Percentiles rank a stretch among this genome's conserved stretches.
These are phyloP conservation scores for Suhomyces sp. DNA, from an alignment of 805 yeast species.

Conservation along the genomic window DNA sequence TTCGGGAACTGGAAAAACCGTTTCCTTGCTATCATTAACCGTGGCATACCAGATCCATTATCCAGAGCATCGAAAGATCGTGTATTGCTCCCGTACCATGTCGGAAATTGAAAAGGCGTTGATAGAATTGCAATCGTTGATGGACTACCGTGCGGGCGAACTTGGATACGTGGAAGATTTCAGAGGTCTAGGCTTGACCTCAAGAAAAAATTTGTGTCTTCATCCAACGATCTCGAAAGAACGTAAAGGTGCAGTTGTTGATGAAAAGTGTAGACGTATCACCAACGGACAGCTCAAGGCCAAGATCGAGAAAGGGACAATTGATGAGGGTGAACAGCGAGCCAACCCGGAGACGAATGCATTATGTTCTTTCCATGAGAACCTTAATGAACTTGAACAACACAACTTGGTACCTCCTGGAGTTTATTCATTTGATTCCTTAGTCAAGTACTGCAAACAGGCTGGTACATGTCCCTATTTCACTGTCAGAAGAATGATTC, in stretches of 20 bases:
- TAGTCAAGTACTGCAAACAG: slow-evolving; percentile 72
- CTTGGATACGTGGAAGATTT: slow-evolving; percentile 88
- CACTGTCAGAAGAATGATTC: slow-evolving; percentile 96
- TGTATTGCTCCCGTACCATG: slow-evolving; percentile 99
- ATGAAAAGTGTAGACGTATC: slow-evolving; percentile 92
- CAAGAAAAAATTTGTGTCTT: slow-evolving; percentile 90
- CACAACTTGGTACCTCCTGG: slow-evolving; percentile 89
- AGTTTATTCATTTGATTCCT: slow-evolving; percentile 87
- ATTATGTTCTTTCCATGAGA: slow-evolving; percentile 89
- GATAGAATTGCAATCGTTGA: slow-evolving; percentile 82
- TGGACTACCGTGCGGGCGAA: slow-evolving; percentile 82
- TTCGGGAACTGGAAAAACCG: slow-evolving; percentile 98
- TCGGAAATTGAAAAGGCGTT: slow-evolving; percentile 97
- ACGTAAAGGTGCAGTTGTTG: slow-evolving; percentile 87
- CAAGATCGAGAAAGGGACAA: slow-evolving; percentile 48
- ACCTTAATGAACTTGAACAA: slow-evolving; percentile 81
- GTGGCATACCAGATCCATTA: slow-evolving; percentile 95
- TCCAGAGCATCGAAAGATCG: slow-evolving; percentile 90
- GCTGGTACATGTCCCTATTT: slow-evolving; percentile 93
- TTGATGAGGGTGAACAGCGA: slow-evolving; percentile 52
- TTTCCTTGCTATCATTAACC: slow-evolving; percentile 84
- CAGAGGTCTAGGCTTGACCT: slow-evolving; percentile 89
- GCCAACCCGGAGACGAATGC: slow-evolving; percentile 32
- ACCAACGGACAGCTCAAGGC: slow-evolving; percentile 87
- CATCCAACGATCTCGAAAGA: slow-evolving; percentile 88